These are phyloP conservation scores for Tolypocladium endophyticum DNA, from an alignment of 2,329 filamentous ascomycete genomes.

Conservation along the genomic window DNA sequence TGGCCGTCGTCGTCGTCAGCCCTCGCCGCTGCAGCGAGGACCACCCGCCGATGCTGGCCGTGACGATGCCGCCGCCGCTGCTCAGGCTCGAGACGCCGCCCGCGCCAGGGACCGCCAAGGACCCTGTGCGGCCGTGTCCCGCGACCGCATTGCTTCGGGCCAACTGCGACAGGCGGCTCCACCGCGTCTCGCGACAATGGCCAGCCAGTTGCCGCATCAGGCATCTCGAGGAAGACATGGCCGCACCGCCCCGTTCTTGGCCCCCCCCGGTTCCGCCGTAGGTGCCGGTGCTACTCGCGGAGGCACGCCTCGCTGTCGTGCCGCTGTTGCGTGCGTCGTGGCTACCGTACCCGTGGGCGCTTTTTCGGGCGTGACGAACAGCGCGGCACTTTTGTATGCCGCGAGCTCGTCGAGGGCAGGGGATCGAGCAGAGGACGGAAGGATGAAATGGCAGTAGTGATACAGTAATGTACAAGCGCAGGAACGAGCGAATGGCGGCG, in stretches of 20 bases:
- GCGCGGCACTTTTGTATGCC: neutral
- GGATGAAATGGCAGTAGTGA: neutral
- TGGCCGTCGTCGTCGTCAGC: neutral
- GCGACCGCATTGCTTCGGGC: slow-evolving; percentile 5
- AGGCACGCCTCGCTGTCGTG: neutral
- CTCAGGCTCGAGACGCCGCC: neutral
- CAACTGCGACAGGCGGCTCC: slow-evolving; percentile 4
- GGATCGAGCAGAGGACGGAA: neutral
- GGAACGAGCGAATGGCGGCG: neutral
- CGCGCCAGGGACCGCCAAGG: neutral
- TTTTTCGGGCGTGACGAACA: neutral
- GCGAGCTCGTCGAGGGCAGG: neutral
- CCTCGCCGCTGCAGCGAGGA: neutral
- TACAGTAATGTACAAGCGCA: neutral
- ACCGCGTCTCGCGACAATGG: slow-evolving; percentile 1
- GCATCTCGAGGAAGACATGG: slow-evolving; percentile 5
- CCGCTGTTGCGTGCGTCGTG: neutral
- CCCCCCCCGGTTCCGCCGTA: neutral
- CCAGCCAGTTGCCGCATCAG: slow-evolving; percentile 10
- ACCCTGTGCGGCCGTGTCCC: neutral
- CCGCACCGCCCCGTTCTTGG: neutral
- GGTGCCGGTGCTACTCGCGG: too few relatives aligned
- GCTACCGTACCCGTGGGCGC: neutral
- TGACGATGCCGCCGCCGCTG: neutral
- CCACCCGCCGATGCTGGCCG: neutral